A percentile compares a stretch with the other conserved stretches of the same genome.
These are phyloP conservation scores for Candida sakaeoensis DNA, from an alignment of 805 yeast genomes.

Conservation along the genomic window DNA sequence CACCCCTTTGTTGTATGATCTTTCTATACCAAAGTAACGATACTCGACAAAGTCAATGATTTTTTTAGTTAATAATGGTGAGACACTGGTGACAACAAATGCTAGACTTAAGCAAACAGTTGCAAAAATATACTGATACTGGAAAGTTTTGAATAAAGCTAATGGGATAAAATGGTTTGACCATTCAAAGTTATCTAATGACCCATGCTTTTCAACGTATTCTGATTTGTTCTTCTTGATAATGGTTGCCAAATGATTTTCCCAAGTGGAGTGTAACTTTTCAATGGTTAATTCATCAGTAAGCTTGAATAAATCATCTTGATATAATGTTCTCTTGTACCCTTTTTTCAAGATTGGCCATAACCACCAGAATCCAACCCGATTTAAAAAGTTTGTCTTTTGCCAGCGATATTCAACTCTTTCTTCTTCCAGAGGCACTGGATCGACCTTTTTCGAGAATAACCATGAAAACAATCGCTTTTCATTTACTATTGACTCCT, in stretches of 20 bases:
- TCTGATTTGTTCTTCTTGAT: conserved; percentile 18
- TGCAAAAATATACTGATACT: conserved; percentile 39
- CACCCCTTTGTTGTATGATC: conserved; percentile 54
- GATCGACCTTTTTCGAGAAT: conserved; percentile 48
- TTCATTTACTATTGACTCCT: conserved; percentile 38
- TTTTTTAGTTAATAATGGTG: conserved; percentile 64
- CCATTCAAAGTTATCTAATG: conserved; percentile 35
- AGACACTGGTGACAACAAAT: conserved; percentile 50
- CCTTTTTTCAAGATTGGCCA: conserved; percentile 39
- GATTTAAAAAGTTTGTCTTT: conserved; percentile 32
- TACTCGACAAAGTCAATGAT: conserved; percentile 62
- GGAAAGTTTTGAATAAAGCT: conserved; percentile 50
- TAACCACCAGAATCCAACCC: conserved; percentile 39
- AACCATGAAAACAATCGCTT: conserved; percentile 49
- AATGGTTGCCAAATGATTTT: conserved; percentile 19
- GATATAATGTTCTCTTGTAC: conserved; percentile 33
- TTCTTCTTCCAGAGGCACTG: conserved; percentile 49
- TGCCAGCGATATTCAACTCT: conserved; percentile 48
- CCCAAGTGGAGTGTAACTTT: conserved; percentile 29
- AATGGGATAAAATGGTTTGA: conserved; percentile 33
- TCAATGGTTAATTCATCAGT: conserved; percentile 35
- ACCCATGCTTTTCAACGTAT: conserved; percentile 16
- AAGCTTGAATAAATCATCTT: conserved; percentile 35
- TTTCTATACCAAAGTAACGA: conserved; percentile 40
- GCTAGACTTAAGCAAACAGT: conserved; percentile 40